These are phyloP conservation scores for Fusarium praegraminearum DNA, from an alignment of 2,329 filamentous ascomycete species.

Conservation along the genomic window DNA sequence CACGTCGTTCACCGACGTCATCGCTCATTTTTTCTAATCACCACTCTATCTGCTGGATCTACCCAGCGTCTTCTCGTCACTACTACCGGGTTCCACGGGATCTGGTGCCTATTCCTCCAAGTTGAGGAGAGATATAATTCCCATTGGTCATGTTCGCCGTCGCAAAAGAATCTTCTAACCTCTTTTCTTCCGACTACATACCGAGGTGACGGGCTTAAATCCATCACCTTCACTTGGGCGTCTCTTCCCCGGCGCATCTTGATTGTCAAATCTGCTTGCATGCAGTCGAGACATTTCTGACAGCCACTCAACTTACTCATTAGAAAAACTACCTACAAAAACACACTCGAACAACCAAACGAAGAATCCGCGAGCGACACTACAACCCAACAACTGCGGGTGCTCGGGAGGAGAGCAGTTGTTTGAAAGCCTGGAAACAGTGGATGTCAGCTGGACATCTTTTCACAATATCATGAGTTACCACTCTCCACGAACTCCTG, in stretches of 20 bases:
- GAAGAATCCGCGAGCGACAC: constrained; percentile 20
- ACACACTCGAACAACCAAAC: constrained; percentile 53
- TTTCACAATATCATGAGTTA: constrained; percentile 56
- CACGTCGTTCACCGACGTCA: constrained; percentile 48
- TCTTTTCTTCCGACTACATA: constrained; percentile 71
- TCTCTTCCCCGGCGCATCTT: constrained; percentile 47
- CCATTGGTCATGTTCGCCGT: constrained; percentile 67
- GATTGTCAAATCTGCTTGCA: constrained; percentile 42
- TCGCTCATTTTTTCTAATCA: constrained; percentile 43
- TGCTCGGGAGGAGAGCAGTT: constrained; percentile 48
- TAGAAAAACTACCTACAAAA: constrained; percentile 42
- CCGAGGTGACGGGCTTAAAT: constrained; percentile 69
- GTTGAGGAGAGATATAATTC: constrained; percentile 51
- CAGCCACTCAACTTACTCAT: constrained; percentile 28
- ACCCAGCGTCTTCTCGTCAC: constrained; percentile 47
- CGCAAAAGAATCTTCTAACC: constrained; percentile 65
- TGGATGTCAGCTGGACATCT: constrained; percentile 51
- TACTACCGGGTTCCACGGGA: constrained; percentile 47
- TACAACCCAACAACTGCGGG: constrained; percentile 40
- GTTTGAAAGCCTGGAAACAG: constrained; percentile 38
- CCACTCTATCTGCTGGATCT: constrained; percentile 43
- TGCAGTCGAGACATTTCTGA: constrained; percentile 42
- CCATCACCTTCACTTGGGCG: constrained; percentile 61
- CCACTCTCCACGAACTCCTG: constrained; percentile 56
- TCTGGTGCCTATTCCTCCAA: constrained; percentile 49